Base-by-base conservation (phyloP, 1,284 basidiomycete genomes). In the Ceratobasidium sp. region DNA sequence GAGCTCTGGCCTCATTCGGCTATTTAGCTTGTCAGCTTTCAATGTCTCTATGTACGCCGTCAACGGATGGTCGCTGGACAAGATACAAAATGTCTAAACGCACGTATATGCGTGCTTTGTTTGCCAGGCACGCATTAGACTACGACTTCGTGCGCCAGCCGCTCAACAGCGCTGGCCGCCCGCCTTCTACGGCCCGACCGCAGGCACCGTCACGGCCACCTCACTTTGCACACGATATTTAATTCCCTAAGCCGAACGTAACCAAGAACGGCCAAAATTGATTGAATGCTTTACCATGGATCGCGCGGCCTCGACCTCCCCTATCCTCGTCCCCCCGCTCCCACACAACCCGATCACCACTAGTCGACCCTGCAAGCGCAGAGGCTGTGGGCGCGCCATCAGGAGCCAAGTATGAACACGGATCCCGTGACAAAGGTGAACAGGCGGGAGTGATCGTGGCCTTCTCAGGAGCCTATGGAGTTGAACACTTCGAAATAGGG, bases 81-180 rank as follows among this genome's bases (percentile, higher is more conserved):
- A 64, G 40, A 3, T 12, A 56, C 15, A 40, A 64, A n/a, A 20
- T n/a, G n/a, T 18, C n/a, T 13, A 18, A 64, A 44, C 18, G 39
- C 23, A 20, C 10, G 20, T 44, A 18, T 3, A 33, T 33, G 61
- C 33, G 39, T 44, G 40, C 20, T 42, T 64, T 33, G 28, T 15
- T 61, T 40, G 28, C 58, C 28, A 61, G 28, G 5, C 58, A 33
- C 40, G 15, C 40, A n/a, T 40, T 44, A n/a, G 28, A 20, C 61
- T 64, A 64, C 15, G 61, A 42, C 28, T 40, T 64, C 15, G 33
- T 64, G 61, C 61, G 61, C 61, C 61, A 64, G 61, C n/a, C 44
- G 40, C 61, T 64, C 61, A 64, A 64, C 61, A 64, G 61, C 61
- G 61, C 40, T 40, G 61, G 61, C 40, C 61, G 39, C 40, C 61